These are phyloP conservation scores for Xylariaceae sp. DNA, from an alignment of 2,329 filamentous ascomycete species.

Conservation along the genomic window DNA sequence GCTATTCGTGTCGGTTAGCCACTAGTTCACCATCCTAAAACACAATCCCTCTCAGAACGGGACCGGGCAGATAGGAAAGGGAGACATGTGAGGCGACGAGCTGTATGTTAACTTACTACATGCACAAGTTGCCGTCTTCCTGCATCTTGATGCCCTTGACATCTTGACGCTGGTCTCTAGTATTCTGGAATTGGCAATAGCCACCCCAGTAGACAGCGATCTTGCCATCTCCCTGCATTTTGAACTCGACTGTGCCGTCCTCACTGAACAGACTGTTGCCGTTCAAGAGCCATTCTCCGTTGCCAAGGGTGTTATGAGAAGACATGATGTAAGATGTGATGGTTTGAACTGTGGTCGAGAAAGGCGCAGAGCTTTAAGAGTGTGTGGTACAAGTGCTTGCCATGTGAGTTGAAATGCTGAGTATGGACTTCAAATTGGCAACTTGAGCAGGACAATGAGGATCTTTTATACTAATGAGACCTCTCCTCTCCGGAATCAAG, in stretches of 20 bases:
- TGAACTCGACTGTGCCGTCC: slow-evolving; percentile 30
- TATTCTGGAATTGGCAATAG: slow-evolving; percentile 30
- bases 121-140: slow-evolving; percentile 29
- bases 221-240: slow-evolving; percentile 32
- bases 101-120: slow-evolving; percentile 29
- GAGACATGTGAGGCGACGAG: background rate
- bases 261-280: slow-evolving; percentile 30
- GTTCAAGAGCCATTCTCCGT: slow-evolving; percentile 30
- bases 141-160: slow-evolving; percentile 31
- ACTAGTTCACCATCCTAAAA: background rate
- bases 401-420: no score
- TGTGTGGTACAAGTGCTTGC: no score
- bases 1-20: slow-evolving; percentile 6
- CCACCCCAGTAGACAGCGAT: slow-evolving; percentile 30
- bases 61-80: background rate
- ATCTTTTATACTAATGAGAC: no score
- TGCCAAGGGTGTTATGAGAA: slow-evolving; percentile 27
- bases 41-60: no score
- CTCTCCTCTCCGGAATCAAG: no score
- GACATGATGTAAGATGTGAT: no score
- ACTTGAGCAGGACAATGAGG: no score
- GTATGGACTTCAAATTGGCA: no score
- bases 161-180: slow-evolving; percentile 23
- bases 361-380: no score
- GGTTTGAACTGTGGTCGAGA: no score